Evolutionary conservation across 129 eudicot species (phyloP).

Genomic region (Centella asiatica): DNA sequence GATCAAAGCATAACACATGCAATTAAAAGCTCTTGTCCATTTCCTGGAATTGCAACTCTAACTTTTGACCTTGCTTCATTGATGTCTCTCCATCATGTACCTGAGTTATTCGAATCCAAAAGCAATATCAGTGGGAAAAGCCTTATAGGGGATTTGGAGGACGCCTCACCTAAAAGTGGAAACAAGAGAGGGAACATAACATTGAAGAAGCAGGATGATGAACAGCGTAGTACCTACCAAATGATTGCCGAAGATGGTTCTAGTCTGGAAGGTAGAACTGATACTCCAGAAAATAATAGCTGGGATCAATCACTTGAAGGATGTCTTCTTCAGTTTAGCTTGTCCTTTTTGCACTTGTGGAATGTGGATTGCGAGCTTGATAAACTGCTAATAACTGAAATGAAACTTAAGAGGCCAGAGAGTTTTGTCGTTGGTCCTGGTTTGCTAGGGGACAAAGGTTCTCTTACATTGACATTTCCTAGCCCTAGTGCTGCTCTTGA

Average conservation of each 20-base stretch:
- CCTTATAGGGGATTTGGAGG: slow-evolving; percentile 13
- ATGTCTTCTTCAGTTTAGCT: slow-evolving; percentile 65
- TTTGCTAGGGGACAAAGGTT: slow-evolving; percentile 85
- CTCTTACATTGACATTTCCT: slow-evolving; percentile 81
- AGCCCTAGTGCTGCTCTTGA: slow-evolving; percentile 55
- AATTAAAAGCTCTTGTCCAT: slow-evolving; percentile 67
- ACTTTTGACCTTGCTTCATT: slow-evolving; percentile 61
- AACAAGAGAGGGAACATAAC: slow-evolving; percentile 16
- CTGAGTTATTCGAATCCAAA: slow-evolving; percentile 24
- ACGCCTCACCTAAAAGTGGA: slow-evolving; percentile 23
- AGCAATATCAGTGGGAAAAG: slow-evolving; percentile 20
- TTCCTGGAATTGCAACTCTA: slow-evolving; percentile 76
- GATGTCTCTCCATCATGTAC: slow-evolving; percentile 46
- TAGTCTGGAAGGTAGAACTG: slow-evolving; percentile 25
- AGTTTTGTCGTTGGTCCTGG: slow-evolving; percentile 70
- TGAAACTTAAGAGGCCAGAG: slow-evolving; percentile 73
- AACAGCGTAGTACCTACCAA: slow-evolving; percentile 24
- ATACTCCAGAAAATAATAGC: slow-evolving; percentile 30
- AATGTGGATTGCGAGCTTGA: slow-evolving; percentile 72
- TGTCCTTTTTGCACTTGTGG: slow-evolving; percentile 92
- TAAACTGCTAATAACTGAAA: slow-evolving; percentile 60
- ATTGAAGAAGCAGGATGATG: slow-evolving; percentile 26
- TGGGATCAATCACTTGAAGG: slow-evolving; percentile 45
- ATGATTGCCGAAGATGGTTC: slow-evolving; percentile 22
- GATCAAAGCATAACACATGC: slow-evolving; percentile 31